Percentiles rank a stretch among this genome's conserved stretches.
phyloP scores from a whole-genome alignment of 2,329 filamentous ascomycete species.

The Neocatenulostroma microsporum region DNA sequence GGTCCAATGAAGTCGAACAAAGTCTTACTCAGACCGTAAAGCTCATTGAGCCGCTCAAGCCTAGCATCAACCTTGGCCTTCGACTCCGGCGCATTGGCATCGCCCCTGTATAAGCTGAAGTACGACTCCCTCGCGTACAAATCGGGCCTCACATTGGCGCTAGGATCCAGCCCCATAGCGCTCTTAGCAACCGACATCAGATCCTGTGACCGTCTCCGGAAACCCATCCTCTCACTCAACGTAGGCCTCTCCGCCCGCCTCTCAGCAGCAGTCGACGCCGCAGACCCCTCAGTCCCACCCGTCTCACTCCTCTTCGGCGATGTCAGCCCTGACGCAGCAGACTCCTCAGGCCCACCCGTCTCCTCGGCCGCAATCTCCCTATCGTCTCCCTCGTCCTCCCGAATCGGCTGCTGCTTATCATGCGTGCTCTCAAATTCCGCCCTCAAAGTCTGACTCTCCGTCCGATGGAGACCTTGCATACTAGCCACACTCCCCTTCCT shows the following conservation, averaged over 20 bases:
- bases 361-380: slow-evolving; percentile 5
- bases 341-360: slow-evolving; percentile 13
- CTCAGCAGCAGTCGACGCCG: not conserved
- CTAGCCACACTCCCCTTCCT: slow-evolving; percentile 9
- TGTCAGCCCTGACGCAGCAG: no score
- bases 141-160: slow-evolving; percentile 23
- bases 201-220: slow-evolving; percentile 46
- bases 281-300: not conserved
- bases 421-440: slow-evolving; percentile 28
- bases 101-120: slow-evolving; percentile 82
- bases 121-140: slow-evolving; percentile 54
- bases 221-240: slow-evolving; percentile 42
- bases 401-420: slow-evolving; percentile 17
- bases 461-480: slow-evolving; percentile 17
- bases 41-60: slow-evolving; percentile 79
- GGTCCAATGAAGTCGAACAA: slow-evolving; percentile 98
- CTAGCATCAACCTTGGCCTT: slow-evolving; percentile 76
- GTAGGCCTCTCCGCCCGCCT: slow-evolving; percentile 12
- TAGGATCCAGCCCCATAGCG: no score
- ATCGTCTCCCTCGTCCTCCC: slow-evolving; percentile 10
- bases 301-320: slow-evolving; percentile 19
- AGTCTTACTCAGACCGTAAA: slow-evolving; percentile 90
- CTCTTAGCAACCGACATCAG: slow-evolving; percentile 20
- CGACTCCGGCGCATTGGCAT: slow-evolving; percentile 40
- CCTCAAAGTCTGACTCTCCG: slow-evolving; percentile 25